Conservation (phyloP, 208 protist genomes). For the Trypanosomatidae sp. region DNA sequence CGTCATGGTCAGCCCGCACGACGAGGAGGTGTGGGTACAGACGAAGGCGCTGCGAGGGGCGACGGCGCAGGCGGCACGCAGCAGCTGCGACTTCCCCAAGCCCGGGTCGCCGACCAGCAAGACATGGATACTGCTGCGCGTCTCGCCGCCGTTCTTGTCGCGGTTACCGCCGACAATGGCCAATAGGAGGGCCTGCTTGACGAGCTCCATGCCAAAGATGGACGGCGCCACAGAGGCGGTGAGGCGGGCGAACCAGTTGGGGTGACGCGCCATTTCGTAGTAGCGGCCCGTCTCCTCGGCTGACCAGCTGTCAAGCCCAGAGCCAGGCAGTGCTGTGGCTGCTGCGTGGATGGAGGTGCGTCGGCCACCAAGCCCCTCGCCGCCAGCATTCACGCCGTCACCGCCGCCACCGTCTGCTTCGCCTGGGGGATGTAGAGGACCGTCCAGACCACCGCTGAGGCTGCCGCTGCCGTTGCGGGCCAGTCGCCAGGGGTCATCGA, state of each 20-base stretch:
- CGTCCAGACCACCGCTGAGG: no score
- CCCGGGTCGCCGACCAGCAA: constrained; percentile 99
- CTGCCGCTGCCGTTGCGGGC: background rate
- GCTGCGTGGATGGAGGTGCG: background rate
- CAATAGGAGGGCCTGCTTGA: constrained; percentile 98
- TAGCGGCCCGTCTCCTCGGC: constrained; percentile 67
- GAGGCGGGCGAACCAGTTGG: constrained; percentile 83
- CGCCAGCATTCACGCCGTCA: background rate
- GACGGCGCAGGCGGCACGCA: constrained; percentile 98
- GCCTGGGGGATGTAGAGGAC: no score
- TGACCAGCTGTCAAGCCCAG: constrained; percentile 33
- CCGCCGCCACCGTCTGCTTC: background rate
- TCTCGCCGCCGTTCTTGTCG: constrained; percentile 94
- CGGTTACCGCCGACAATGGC: constrained; percentile 98
- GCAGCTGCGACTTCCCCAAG: constrained; percentile 98
- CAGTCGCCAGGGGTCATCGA: constrained; percentile 16
- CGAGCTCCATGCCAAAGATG: constrained; percentile 98
- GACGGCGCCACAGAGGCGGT: constrained; percentile 95
- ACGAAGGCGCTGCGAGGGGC: constrained; percentile 98
- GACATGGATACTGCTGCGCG: constrained; percentile 98
- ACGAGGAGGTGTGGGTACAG: constrained; percentile 97
- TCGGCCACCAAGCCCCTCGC: background rate
- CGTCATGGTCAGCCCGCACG: constrained; percentile 98
- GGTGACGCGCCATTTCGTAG: constrained; percentile 91
- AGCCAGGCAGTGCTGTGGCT: no score